Conservation (phyloP, 305 asterid genomes). For the Fraxinus greggii region DNA sequence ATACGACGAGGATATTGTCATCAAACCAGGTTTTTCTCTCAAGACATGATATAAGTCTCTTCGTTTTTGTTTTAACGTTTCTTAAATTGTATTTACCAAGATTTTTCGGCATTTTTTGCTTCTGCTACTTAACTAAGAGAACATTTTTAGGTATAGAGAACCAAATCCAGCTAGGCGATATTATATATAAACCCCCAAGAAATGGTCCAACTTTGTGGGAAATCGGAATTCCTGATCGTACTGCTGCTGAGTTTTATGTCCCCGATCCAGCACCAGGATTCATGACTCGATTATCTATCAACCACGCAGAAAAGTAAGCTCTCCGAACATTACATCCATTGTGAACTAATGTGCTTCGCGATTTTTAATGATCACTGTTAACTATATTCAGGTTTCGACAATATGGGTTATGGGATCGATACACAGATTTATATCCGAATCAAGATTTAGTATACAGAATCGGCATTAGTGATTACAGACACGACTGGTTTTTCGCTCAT, state of each 20-base stretch:
- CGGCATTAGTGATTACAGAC: slow-evolving; percentile 39
- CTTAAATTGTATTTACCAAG: not conserved
- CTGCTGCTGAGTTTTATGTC: slow-evolving; percentile 32
- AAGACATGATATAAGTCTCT: not conserved
- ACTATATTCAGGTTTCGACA: slow-evolving; percentile 41
- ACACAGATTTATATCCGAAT: slow-evolving; percentile 48
- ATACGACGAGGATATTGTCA: slow-evolving; percentile 24
- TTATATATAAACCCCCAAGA: slow-evolving; percentile 31
- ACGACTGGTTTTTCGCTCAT: slow-evolving; percentile 71
- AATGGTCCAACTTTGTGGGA: slow-evolving; percentile 46
- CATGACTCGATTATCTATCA: not conserved
- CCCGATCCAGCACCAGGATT: slow-evolving; percentile 32
- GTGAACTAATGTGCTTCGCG: not conserved
- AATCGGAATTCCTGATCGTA: slow-evolving; percentile 39
- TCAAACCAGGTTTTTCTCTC: slow-evolving; percentile 41
- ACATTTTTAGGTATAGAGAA: not conserved
- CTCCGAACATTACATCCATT: not conserved
- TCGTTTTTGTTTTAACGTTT: not conserved
- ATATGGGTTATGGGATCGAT: slow-evolving; percentile 69
- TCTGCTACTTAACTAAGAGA: not conserved
- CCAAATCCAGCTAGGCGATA: slow-evolving; percentile 4
- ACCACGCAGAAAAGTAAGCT: not conserved
- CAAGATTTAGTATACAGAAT: slow-evolving; percentile 43
- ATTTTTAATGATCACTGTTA: not conserved
- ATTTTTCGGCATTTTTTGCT: not conserved